phyloP scores from a whole-genome alignment of 2,329 filamentous ascomycete genomes.

The Penicillium sp. region DNA sequence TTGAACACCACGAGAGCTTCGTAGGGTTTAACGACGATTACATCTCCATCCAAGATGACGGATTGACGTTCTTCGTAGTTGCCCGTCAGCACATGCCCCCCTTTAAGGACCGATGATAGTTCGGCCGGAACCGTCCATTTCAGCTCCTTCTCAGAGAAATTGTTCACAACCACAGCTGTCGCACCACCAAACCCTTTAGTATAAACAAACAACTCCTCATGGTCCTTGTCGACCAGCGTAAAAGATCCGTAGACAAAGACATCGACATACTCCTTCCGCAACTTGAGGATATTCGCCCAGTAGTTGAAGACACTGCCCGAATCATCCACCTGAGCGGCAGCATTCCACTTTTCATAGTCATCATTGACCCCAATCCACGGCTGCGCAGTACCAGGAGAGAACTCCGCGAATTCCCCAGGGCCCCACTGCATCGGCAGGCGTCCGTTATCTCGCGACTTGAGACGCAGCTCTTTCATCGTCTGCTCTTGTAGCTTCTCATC shows the following conservation, averaged over 20 bases:
- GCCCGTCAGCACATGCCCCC: background rate
- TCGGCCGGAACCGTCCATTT: constrained; percentile 36
- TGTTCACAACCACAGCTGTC: constrained; percentile 41
- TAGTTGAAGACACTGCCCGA: constrained; percentile 61
- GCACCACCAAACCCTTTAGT: constrained; percentile 46
- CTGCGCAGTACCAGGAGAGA: constrained; percentile 27
- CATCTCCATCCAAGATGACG: background rate
- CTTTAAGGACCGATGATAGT: background rate
- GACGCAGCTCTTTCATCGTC: constrained; percentile 20
- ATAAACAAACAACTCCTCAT: constrained; percentile 62
- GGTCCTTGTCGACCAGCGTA: constrained; percentile 57
- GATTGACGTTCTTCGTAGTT: background rate
- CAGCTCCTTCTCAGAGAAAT: constrained; percentile 38
- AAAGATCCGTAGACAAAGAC: constrained; percentile 73
- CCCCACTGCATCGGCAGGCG: background rate
- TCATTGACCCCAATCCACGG: constrained; percentile 76
- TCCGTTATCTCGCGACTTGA: background rate
- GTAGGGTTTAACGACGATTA: background rate
- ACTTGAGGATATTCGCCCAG: constrained; percentile 63
- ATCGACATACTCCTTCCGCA: constrained; percentile 66
- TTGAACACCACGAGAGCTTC: background rate
- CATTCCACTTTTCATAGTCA: constrained; percentile 67
- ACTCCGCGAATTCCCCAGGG: background rate
- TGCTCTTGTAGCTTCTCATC: background rate
- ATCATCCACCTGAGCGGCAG: constrained; percentile 49